Conservation (phyloP, 75 land plant genomes). For the Pinus tabuliformis region DNA sequence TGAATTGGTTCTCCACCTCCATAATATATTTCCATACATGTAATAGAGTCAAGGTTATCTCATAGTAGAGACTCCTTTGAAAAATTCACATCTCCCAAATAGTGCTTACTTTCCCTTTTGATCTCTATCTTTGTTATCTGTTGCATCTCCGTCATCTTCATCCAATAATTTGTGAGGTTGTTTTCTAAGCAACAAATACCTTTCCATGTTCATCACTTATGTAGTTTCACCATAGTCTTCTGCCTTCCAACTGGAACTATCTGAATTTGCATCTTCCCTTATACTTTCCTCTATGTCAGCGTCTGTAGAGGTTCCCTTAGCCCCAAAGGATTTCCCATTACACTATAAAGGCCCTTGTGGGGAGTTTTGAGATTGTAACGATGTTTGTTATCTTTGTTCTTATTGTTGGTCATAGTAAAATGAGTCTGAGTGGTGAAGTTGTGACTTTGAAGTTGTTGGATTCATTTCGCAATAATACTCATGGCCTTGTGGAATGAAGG, state of each 20-base stretch:
- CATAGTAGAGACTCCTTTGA: no score
- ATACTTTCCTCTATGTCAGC: slow-evolving; percentile 17
- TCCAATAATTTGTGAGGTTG: no score
- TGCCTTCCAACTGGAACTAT: slow-evolving; percentile 21
- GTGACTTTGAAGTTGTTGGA: slow-evolving; percentile 10
- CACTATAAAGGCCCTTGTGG: slow-evolving; percentile 10
- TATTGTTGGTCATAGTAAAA: slow-evolving; percentile 6
- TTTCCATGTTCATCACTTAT: slow-evolving; percentile 20
- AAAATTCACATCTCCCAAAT: no score
- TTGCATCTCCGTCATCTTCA: no score
- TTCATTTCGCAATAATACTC: slow-evolving; percentile 11
- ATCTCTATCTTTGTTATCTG: no score
- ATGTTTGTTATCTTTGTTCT: slow-evolving; percentile 17
- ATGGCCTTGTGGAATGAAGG: slow-evolving; percentile 15
- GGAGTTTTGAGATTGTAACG: slow-evolving; percentile 17
- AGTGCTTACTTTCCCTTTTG: no score
- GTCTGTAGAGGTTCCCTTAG: slow-evolving; percentile 11
- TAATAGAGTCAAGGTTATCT: no score
- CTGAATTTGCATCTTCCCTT: slow-evolving; percentile 30
- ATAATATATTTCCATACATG: no score
- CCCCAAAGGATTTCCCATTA: slow-evolving; percentile 7
- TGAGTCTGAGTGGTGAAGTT: slow-evolving; percentile 6
- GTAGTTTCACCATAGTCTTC: neutral
- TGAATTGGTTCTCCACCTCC: no score
- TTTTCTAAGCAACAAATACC: neutral